phyloP scores from a whole-genome alignment of 805 yeast species.

The Allodekkera sacchari region DNA sequence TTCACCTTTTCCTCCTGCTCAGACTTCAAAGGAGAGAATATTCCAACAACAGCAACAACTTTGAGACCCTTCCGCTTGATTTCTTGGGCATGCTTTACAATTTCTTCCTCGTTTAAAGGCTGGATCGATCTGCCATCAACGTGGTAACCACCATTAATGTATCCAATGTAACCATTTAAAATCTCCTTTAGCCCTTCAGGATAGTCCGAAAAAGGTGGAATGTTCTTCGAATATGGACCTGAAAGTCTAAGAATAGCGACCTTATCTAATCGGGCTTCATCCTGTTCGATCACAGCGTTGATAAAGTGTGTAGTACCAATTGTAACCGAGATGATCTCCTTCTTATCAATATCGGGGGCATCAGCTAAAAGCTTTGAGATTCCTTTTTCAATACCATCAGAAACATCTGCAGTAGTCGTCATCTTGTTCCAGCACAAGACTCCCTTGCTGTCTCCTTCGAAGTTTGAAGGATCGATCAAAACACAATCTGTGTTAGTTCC shows the following conservation, averaged over 20 bases:
- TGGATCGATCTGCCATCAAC: slow-evolving; percentile 34
- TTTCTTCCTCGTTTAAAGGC: slow-evolving; percentile 21
- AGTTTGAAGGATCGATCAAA: slow-evolving; percentile 28
- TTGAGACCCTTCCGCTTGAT: slow-evolving; percentile 26
- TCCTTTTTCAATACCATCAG: slow-evolving; percentile 33
- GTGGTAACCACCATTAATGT: slow-evolving; percentile 33
- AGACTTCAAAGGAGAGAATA: slow-evolving; percentile 31
- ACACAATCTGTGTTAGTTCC: slow-evolving; percentile 46
- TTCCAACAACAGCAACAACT: slow-evolving; percentile 33
- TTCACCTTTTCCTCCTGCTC: slow-evolving; percentile 31
- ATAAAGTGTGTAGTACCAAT: slow-evolving; percentile 47
- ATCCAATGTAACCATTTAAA: slow-evolving; percentile 29
- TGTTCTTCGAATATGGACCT: slow-evolving; percentile 32
- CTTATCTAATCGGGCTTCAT: slow-evolving; percentile 30
- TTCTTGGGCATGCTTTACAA: slow-evolving; percentile 11
- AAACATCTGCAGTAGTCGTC: slow-evolving; percentile 35
- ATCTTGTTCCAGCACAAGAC: slow-evolving; percentile 36
- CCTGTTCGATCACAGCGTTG: slow-evolving; percentile 41
- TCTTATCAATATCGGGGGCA: slow-evolving; percentile 9
- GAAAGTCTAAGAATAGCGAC: slow-evolving; percentile 40
- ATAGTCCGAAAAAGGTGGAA: slow-evolving; percentile 37
- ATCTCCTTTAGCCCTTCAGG: slow-evolving; percentile 29
- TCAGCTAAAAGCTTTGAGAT: slow-evolving; percentile 25
- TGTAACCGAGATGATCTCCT: slow-evolving; percentile 33
- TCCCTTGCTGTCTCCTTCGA: slow-evolving; percentile 19